These are phyloP conservation scores for Heteromeles arbutifolia DNA, from an alignment of 306 rosid genomes.

Conservation along the genomic window DNA sequence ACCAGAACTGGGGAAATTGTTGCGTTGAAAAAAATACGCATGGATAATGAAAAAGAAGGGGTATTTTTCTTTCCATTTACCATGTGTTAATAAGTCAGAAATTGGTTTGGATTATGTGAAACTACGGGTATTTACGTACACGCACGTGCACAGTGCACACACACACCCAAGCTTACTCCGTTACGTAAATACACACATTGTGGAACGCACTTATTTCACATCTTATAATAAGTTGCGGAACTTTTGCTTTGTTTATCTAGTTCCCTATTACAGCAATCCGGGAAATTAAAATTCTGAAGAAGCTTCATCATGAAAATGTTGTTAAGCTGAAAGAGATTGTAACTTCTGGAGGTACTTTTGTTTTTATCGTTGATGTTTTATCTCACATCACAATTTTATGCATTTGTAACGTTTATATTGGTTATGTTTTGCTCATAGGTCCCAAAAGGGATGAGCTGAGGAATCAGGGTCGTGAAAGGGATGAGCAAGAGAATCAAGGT, in stretches of 20 bases:
- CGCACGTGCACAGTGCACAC: too few relatives aligned
- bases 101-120: not conserved
- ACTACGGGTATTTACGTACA: not conserved
- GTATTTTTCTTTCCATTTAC: constrained; percentile 23
- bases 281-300: constrained; percentile 63
- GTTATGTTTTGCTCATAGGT: constrained; percentile 12
- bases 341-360: constrained; percentile 45
- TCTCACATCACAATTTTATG: not conserved
- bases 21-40: constrained; percentile 67
- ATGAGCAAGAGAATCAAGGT: constrained; percentile 56
- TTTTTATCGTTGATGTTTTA: not conserved
- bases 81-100: not conserved
- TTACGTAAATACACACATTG: not conserved
- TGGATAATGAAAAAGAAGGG: constrained; percentile 76
- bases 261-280: constrained; percentile 74
- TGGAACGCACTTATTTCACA: not conserved
- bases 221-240: not conserved
- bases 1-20: constrained; percentile 62
- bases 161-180: not conserved
- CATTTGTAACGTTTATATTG: not conserved
- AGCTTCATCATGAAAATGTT: constrained; percentile 61
- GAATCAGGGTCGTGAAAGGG: constrained; percentile 34
- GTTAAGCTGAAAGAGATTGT: constrained; percentile 67
- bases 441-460: constrained; percentile 55
- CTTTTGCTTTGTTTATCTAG: constrained; percentile 28